These are phyloP conservation scores for Camellia granthamiana DNA, from an alignment of 148 eudicot species.

Conservation along the genomic window DNA sequence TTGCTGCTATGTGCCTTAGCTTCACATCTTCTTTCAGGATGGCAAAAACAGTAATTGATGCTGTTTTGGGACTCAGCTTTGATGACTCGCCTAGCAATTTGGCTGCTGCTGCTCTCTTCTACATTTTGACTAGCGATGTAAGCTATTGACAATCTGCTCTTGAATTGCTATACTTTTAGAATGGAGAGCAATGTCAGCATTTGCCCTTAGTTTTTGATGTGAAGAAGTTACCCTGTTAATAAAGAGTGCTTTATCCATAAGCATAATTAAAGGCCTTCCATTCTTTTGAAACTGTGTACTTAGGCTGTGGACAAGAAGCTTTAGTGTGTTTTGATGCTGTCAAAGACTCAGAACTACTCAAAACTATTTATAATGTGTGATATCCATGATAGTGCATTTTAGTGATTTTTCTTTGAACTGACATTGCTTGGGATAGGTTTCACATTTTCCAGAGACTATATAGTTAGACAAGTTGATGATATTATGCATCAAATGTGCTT, in stretches of 20 bases:
- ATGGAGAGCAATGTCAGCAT: conserved; percentile 2
- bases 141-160: conserved; percentile 27
- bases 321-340: background rate
- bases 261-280: background rate
- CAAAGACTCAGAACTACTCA: background rate
- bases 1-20: conserved; percentile 14
- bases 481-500: no score
- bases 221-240: background rate
- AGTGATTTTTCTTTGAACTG: background rate
- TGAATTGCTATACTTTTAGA: background rate
- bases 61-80: conserved; percentile 65
- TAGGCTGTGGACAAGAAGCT: background rate
- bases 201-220: background rate
- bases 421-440: background rate
- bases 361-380: background rate
- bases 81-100: conserved; percentile 87
- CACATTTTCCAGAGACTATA: no score
- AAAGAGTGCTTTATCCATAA: background rate
- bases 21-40: conserved; percentile 51
- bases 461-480: no score
- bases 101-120: conserved; percentile 89
- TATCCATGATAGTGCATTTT: conserved; percentile 4
- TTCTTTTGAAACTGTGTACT: background rate
- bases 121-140: conserved; percentile 75
- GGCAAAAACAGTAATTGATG: conserved; percentile 74